Evolutionary conservation across 768 basidiomycete species (phyloP).

Genomic region (Naganishia randhawae): DNA sequence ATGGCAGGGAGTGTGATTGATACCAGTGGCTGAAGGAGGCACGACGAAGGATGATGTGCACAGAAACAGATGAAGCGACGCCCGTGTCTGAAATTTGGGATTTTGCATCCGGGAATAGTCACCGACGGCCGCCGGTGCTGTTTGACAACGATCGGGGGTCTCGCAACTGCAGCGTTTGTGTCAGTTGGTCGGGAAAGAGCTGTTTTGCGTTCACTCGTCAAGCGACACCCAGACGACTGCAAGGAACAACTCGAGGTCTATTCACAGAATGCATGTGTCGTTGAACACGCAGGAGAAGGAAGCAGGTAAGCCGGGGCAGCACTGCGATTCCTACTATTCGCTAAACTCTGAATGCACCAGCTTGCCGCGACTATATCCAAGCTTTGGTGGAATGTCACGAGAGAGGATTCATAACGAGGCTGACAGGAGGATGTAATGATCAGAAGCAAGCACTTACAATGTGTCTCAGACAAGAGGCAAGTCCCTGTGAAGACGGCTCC

Average conservation of each 20-base stretch:
- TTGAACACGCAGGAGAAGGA: slow-evolving; percentile 21
- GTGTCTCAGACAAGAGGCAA: slow-evolving; percentile 47
- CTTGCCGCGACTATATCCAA: slow-evolving; percentile 44
- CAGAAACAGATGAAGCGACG: background rate
- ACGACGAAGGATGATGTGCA: background rate
- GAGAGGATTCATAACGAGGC: slow-evolving; percentile 37
- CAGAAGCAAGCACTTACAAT: slow-evolving; percentile 38
- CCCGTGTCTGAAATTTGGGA: slow-evolving; percentile 10
- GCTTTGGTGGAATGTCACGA: slow-evolving; percentile 47
- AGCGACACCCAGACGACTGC: background rate
- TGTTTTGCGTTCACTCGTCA: background rate
- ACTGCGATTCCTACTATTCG: too few relatives aligned
- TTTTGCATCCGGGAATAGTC: background rate
- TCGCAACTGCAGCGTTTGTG: background rate
- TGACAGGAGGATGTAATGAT: slow-evolving; percentile 41
- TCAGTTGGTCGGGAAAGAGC: background rate
- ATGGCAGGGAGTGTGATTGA: slow-evolving; percentile 26
- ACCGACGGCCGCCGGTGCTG: background rate
- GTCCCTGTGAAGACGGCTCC: background rate
- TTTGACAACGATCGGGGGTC: background rate
- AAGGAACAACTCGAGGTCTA: too few relatives aligned
- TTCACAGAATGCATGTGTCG: slow-evolving; percentile 20
- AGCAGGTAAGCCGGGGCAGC: slow-evolving; percentile 23
- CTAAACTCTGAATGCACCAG: too few relatives aligned
- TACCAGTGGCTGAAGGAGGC: too few relatives aligned